A percentile compares a stretch with the other conserved stretches of the same genome.
phyloP scores from a whole-genome alignment of 73 alveolate species.

The Tetrahymena borealis region DNA sequence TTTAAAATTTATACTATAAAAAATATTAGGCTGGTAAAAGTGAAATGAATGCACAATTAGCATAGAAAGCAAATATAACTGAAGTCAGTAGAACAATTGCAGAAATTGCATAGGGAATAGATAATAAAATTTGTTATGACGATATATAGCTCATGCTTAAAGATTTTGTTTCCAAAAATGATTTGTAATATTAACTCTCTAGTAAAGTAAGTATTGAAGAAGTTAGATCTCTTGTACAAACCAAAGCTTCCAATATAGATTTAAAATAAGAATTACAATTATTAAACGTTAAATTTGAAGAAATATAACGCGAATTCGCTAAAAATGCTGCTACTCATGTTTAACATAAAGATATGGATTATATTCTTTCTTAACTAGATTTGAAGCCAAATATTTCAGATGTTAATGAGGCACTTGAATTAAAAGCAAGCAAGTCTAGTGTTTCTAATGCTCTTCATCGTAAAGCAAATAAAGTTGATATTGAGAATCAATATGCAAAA shows the following conservation, averaged over 20 bases:
- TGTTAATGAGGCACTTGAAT: constrained; percentile 70
- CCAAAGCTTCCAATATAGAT: constrained; percentile 69
- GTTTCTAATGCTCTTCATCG: constrained; percentile 87
- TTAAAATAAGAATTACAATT: constrained; percentile 46
- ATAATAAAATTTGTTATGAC: constrained; percentile 27
- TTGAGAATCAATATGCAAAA: constrained; percentile 50
- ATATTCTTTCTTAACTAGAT: constrained; percentile 40
- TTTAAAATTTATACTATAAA: not conserved
- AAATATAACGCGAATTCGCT: constrained; percentile 42
- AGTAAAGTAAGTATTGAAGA: constrained; percentile 45
- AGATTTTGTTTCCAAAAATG: constrained; percentile 44
- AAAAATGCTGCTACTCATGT: constrained; percentile 47
- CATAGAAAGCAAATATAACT: constrained; percentile 46
- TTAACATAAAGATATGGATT: constrained; percentile 54
- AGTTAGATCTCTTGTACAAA: constrained; percentile 65
- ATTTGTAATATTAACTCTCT: constrained; percentile 35
- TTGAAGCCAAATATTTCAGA: constrained; percentile 69
- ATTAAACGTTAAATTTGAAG: constrained; percentile 47
- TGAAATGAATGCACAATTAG: constrained; percentile 19
- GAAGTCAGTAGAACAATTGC: constrained; percentile 58
- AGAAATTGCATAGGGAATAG: constrained; percentile 53
- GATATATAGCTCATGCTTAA: constrained; percentile 40
- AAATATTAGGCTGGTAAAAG: constrained; percentile 34
- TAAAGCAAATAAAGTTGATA: constrained; percentile 82
- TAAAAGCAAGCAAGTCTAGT: constrained; percentile 83